phyloP scores from a whole-genome alignment of 2,329 filamentous ascomycete species.

The Ascochyta clinopodiicola region DNA sequence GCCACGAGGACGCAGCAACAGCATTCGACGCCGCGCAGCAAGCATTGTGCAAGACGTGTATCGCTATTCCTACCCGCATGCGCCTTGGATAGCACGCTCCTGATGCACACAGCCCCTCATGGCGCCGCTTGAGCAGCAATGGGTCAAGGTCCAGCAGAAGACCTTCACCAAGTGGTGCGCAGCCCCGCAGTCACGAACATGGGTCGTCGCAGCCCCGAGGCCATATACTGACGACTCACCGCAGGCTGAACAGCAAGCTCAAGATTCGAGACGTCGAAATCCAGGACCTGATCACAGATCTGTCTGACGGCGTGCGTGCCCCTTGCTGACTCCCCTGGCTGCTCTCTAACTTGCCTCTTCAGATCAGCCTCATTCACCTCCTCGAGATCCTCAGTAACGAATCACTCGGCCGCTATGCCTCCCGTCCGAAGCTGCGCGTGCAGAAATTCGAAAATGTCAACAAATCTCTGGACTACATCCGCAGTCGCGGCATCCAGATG shows the following conservation, averaged over 20 bases:
- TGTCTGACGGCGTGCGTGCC: conserved; percentile 86
- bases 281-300: conserved; percentile 84
- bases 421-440: conserved; percentile 93
- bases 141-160: conserved; percentile 89
- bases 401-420: conserved; percentile 94
- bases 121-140: conserved; percentile 65
- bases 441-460: conserved; percentile 99
- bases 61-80: conserved; percentile 34
- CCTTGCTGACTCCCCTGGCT: conserved; percentile 16
- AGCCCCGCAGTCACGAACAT: conserved; percentile 18
- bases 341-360: conserved; percentile 13
- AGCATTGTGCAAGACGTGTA: conserved; percentile 16
- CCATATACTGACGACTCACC: conserved; percentile 30
- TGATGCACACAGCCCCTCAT: conserved; percentile 44
- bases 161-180: conserved; percentile 96
- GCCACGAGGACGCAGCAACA: conserved; percentile 25
- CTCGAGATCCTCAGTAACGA: conserved; percentile 95
- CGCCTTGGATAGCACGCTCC: conserved; percentile 19
- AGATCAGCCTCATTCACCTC: conserved; percentile 95
- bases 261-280: conserved; percentile 78
- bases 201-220: conserved; percentile 7
- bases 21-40: conserved; percentile 1
- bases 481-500: conserved; percentile 89
- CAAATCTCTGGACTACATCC: conserved; percentile 92
- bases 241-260: conserved; percentile 94